These are phyloP conservation scores for Cordyceps militaris DNA, from an alignment of 2,329 filamentous ascomycete genomes.

Conservation along the genomic window DNA sequence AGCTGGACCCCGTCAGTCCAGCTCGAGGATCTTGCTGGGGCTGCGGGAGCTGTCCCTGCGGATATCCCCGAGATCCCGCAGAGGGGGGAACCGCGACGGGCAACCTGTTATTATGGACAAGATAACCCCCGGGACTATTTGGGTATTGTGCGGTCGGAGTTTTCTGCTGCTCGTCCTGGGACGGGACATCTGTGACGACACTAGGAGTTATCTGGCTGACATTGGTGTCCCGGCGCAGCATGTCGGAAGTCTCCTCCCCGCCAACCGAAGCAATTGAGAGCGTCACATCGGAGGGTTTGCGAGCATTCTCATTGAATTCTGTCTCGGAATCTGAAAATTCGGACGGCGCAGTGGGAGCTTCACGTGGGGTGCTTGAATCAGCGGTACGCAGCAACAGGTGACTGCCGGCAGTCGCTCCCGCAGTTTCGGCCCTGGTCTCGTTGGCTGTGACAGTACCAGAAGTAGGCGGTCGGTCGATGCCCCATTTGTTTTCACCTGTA, in stretches of 20 bases:
- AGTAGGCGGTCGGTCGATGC: background rate
- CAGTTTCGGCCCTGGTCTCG: background rate
- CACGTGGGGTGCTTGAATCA: background rate
- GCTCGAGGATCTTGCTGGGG: background rate
- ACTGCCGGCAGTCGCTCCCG: background rate
- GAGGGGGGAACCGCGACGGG: background rate
- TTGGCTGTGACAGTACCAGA: background rate
- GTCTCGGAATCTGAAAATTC: conserved; percentile 2
- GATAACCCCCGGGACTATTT: background rate
- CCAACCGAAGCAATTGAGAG: background rate
- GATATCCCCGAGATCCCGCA: background rate
- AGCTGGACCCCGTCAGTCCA: background rate
- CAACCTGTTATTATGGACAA: background rate
- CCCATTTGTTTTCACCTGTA: background rate
- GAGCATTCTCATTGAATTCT: background rate
- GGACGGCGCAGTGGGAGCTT: background rate
- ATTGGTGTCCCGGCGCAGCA: background rate
- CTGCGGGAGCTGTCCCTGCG: background rate
- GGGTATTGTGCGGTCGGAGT: background rate
- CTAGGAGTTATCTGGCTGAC: background rate
- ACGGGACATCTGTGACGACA: background rate
- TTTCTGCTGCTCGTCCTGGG: background rate
- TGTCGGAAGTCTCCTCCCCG: background rate
- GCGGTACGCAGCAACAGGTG: background rate
- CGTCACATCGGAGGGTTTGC: conserved; percentile 1